A percentile compares a stretch with the other conserved stretches of the same genome.
Conservation (phyloP, 768 basidiomycete species). For the Tulasnella sp. region DNA sequence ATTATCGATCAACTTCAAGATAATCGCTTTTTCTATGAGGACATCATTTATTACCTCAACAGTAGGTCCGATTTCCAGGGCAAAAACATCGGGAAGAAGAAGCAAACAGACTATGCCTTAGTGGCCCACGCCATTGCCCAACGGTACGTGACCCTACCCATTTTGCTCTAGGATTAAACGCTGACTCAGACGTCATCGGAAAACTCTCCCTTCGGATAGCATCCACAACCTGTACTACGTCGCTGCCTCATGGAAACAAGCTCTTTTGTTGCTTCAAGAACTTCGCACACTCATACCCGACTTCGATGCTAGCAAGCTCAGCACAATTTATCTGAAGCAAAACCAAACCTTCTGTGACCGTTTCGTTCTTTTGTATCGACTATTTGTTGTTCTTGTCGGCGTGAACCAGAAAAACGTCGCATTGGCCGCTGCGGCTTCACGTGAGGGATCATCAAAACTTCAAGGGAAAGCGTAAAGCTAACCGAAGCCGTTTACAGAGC, state of each 20-base stretch:
- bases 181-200: not conserved
- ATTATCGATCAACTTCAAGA: slow-evolving; percentile 63
- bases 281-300: slow-evolving; percentile 47
- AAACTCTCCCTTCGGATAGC: slow-evolving; percentile 35
- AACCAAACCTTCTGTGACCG: slow-evolving; percentile 45
- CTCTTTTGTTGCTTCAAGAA: slow-evolving; percentile 49
- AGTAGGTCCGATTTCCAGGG: slow-evolving; percentile 39
- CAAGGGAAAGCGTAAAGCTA: slow-evolving; percentile 1
- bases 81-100: slow-evolving; percentile 22
- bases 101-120: slow-evolving; percentile 37
- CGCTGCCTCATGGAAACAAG: slow-evolving; percentile 74
- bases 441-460: slow-evolving; percentile 38
- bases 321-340: slow-evolving; percentile 39
- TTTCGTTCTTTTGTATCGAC: slow-evolving; percentile 58
- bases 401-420: slow-evolving; percentile 60
- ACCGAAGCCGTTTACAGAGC: slow-evolving; percentile 38
- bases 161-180: not conserved
- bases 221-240: slow-evolving; percentile 77
- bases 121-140: slow-evolving; percentile 54
- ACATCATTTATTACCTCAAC: slow-evolving; percentile 54
- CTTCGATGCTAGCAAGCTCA: slow-evolving; percentile 38
- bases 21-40: slow-evolving; percentile 49
- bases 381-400: slow-evolving; percentile 51
- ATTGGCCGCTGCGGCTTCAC: slow-evolving; percentile 57
- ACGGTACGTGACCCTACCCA: slow-evolving; percentile 37